Evolutionary conservation across 2,329 filamentous ascomycete species (phyloP).

Genomic region (Colletotrichum salicis): DNA sequence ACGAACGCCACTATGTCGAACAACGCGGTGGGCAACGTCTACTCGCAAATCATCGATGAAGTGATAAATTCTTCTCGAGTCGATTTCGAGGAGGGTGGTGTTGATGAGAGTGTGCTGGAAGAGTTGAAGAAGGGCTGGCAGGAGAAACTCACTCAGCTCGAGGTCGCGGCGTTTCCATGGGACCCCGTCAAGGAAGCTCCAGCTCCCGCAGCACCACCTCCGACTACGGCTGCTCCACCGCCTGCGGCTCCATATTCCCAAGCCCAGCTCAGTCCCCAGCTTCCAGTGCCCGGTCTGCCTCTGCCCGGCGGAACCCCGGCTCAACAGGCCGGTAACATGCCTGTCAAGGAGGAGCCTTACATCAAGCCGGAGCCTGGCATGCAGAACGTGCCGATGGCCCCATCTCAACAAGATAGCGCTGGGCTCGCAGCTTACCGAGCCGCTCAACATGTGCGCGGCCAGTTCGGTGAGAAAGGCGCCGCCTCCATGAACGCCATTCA

Average conservation of each 20-base stretch:
- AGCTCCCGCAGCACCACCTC: constrained; percentile 51
- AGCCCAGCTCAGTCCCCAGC: constrained; percentile 48
- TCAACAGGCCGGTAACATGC: constrained; percentile 55
- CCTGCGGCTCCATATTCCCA: constrained; percentile 45
- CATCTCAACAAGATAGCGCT: constrained; percentile 41
- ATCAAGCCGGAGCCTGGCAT: constrained; percentile 61
- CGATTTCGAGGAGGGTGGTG: constrained; percentile 96
- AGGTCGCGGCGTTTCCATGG: constrained; percentile 93
- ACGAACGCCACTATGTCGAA: constrained; percentile 63
- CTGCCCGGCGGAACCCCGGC: constrained; percentile 34
- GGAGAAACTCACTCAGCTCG: constrained; percentile 84
- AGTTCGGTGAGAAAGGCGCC: constrained; percentile 72
- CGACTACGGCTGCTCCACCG: constrained; percentile 39
- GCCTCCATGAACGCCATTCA: constrained; percentile 74
- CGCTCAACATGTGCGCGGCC: constrained; percentile 64
- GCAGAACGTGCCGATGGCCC: constrained; percentile 36
- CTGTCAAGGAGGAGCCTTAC: constrained; percentile 56
- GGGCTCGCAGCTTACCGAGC: constrained; percentile 64
- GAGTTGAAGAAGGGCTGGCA: constrained; percentile 93
- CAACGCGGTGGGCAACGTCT: constrained; percentile 77
- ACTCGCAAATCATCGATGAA: constrained; percentile 80
- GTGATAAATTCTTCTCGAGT: constrained; percentile 92
- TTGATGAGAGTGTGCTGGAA: constrained; percentile 86
- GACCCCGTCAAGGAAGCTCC: constrained; percentile 73
- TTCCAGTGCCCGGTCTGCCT: constrained; percentile 43